Base-by-base conservation (phyloP, 345 rosid genomes). In the Noccaea bulbosa region DNA sequence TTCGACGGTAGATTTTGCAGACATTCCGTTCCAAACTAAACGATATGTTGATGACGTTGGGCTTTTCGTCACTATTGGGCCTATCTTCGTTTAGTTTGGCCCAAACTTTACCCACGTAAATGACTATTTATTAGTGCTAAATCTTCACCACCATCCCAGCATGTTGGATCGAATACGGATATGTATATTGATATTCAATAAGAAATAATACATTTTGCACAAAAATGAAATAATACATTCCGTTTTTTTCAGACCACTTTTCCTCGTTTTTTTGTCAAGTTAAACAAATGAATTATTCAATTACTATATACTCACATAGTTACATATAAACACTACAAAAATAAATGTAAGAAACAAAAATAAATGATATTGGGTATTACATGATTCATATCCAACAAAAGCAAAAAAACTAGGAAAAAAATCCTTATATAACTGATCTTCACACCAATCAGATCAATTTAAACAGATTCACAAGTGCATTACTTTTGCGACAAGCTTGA, bases 391-490 rank as follows among this genome's bases (percentile, higher is more conserved):
- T 52, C n/a, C n/a, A 14, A 71, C 27, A 46, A 40, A 7, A 14
- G 24, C 5, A 10, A 4, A n/a, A 40, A 10, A 38, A 14, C 0
- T 1, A 11, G 6, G 56, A 16, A 1, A 40, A 60, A 37, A 46
- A 11, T 1, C 3, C n/a, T 50, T 68, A 41, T 38, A 30, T 15
- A 40, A 34, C 5, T 15, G 47, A 67, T 15, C 11, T 58, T 67
- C 41, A 71, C 62, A 68, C 56, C 27, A 37, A 37, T 75, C 78
- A 75, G 53, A 68, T 68, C 59, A 60, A 4, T 62, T 75, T 75
- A 45, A 75, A 68, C 75, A 90, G 76, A 77, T 88, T 93, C 71
- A 57, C 75, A 4, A 93, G 93, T 37, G 98, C 96, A 72, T 87
- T 90, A 43, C 71, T 79, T 72, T 93, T 93, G 74, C 71, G 77